Evolutionary conservation across 2,329 filamentous ascomycete species (phyloP).

Genomic region (Curvularia hawaiiensis): DNA sequence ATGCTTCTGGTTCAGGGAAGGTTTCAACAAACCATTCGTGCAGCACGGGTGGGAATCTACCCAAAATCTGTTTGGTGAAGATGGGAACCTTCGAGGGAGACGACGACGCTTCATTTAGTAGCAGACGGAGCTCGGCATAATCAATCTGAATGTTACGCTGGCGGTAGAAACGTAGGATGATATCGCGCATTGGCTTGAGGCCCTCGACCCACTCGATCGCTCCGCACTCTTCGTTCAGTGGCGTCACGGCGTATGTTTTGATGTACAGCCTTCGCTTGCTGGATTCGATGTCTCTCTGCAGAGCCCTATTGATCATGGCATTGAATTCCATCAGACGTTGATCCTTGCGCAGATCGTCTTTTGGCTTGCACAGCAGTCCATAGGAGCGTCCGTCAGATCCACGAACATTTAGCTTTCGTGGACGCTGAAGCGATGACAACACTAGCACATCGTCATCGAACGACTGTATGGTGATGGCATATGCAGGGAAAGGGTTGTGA

Average conservation of each 20-base stretch:
- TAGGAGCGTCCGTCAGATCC: constrained; percentile 90
- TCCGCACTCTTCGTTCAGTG: constrained; percentile 95
- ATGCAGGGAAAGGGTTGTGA: constrained; percentile 85
- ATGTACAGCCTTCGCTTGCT: constrained; percentile 85
- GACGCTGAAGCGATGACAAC: constrained; percentile 88
- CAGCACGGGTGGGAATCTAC: constrained; percentile 82
- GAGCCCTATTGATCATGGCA: constrained; percentile 91
- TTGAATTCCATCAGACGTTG: constrained; percentile 99
- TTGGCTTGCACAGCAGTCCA: constrained; percentile 93
- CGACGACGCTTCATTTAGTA: constrained; percentile 69
- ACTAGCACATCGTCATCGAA: constrained; percentile 91
- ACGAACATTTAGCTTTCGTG: constrained; percentile 83
- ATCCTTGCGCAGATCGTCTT: constrained; percentile 96
- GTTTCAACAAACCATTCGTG: constrained; percentile 95
- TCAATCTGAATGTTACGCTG: constrained; percentile 71
- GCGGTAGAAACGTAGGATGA: constrained; percentile 78
- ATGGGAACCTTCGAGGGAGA: constrained; percentile 66
- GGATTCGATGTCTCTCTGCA: constrained; percentile 90
- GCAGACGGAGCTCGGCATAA: constrained; percentile 66
- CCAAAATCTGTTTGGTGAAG: constrained; percentile 70
- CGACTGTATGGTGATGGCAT: constrained; percentile 79
- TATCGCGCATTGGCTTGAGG: constrained; percentile 90
- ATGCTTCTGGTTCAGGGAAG: constrained; percentile 89
- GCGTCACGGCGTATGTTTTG: constrained; percentile 95
- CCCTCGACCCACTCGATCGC: constrained; percentile 99